These are phyloP conservation scores for Viridothelium virens DNA, from an alignment of 495 filamentous ascomycete species.

Conservation along the genomic window DNA sequence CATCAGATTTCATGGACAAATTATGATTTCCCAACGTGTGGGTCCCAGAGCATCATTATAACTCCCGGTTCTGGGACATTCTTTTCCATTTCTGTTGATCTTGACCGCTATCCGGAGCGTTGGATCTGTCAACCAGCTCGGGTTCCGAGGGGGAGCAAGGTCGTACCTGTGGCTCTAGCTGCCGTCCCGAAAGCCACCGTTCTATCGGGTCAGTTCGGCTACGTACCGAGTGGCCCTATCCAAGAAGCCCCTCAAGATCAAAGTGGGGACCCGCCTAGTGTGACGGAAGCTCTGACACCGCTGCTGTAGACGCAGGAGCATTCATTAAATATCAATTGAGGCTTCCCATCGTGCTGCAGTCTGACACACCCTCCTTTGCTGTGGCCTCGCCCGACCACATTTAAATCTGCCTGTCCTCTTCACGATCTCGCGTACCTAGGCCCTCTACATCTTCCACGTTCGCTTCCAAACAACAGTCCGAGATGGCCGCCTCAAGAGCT, in stretches of 20 bases:
- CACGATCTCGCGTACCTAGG: not conserved
- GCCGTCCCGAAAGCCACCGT: not conserved
- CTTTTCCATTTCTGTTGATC: too few relatives aligned
- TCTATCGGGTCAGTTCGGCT: too few relatives aligned
- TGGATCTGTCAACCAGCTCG: too few relatives aligned
- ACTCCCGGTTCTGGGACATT: too few relatives aligned
- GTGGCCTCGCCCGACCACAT: not conserved
- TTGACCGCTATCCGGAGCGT: too few relatives aligned
- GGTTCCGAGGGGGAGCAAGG: not conserved
- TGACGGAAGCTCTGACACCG: not conserved
- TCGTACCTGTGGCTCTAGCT: not conserved
- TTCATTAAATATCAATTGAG: not conserved
- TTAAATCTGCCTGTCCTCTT: not conserved
- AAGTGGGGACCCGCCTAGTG: too few relatives aligned
- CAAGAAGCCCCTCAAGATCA: too few relatives aligned
- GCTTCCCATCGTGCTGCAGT: not conserved
- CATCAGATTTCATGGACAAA: too few relatives aligned
- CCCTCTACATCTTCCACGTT: not conserved
- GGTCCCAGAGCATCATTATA: too few relatives aligned
- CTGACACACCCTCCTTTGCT: not conserved
- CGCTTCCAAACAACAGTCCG: constrained; percentile 13
- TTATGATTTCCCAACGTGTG: too few relatives aligned
- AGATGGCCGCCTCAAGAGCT: constrained; percentile 46
- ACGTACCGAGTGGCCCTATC: too few relatives aligned
- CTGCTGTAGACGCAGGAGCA: not conserved